Percentiles rank a stretch among this genome's conserved stretches.
These are phyloP conservation scores for Tympanopsis confertula DNA, from an alignment of 2,329 filamentous ascomycete species.

Conservation along the genomic window DNA sequence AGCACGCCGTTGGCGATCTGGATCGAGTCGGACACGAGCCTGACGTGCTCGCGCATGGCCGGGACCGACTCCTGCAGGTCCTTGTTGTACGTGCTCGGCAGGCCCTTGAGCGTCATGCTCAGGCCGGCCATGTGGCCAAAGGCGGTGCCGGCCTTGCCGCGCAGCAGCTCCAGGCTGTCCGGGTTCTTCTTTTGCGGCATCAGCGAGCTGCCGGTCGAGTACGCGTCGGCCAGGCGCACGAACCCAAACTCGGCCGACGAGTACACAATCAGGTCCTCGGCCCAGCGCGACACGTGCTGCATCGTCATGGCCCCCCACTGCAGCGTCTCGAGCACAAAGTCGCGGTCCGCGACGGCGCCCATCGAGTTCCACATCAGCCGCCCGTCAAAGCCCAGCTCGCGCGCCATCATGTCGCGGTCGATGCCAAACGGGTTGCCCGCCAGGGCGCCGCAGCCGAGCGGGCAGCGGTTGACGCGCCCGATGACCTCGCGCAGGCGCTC, in stretches of 20 bases:
- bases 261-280: slow-evolving; percentile 80
- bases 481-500: slow-evolving; percentile 65
- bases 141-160: slow-evolving; percentile 65
- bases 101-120: slow-evolving; percentile 60
- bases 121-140: slow-evolving; percentile 76
- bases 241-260: slow-evolving; percentile 67
- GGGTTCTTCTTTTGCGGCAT: slow-evolving; percentile 83
- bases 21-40: slow-evolving; percentile 70
- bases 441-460: slow-evolving; percentile 65
- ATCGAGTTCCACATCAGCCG: slow-evolving; percentile 67
- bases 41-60: slow-evolving; percentile 74
- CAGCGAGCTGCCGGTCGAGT: slow-evolving; percentile 63
- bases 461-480: slow-evolving; percentile 60
- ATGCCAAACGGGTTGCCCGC: slow-evolving; percentile 76
- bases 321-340: slow-evolving; percentile 73
- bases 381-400: slow-evolving; percentile 70
- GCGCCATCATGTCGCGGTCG: slow-evolving; percentile 66
- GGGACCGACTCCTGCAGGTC: slow-evolving; percentile 82
- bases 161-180: slow-evolving; percentile 58
- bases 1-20: slow-evolving; percentile 75
- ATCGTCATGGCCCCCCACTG: slow-evolving; percentile 71
- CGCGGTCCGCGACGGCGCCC: slow-evolving; percentile 63
- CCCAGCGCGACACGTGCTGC: slow-evolving; percentile 69
- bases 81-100: slow-evolving; percentile 81
- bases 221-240: slow-evolving; percentile 65